Evolutionary conservation across 2,329 filamentous ascomycete species (phyloP).

Genomic region (Monilinia vaccinii-corymbosi): DNA sequence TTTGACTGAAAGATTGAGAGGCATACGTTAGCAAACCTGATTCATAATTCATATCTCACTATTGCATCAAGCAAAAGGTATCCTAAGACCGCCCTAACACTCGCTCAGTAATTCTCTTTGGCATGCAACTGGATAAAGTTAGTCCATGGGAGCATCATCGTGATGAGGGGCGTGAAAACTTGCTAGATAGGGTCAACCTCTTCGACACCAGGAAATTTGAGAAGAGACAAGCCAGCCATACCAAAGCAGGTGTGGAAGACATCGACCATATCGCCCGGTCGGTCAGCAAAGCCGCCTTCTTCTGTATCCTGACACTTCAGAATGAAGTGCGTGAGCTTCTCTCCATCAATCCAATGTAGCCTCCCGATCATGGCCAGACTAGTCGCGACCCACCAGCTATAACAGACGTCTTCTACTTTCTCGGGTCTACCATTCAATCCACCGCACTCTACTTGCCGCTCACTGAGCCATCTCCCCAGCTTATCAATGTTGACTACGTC

Average conservation of each 20-base stretch:
- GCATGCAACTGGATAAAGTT: conserved; percentile 50
- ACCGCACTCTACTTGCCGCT: conserved; percentile 78
- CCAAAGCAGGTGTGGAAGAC: conserved; percentile 94
- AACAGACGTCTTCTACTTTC: conserved; percentile 94
- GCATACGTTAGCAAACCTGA: not conserved
- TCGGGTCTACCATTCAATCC: conserved; percentile 91
- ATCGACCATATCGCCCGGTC: conserved; percentile 91
- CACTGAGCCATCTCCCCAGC: conserved; percentile 82
- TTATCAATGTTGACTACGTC: conserved; percentile 77
- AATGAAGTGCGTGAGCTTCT: conserved; percentile 73
- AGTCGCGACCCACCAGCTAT: conserved; percentile 97
- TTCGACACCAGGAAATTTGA: conserved; percentile 67
- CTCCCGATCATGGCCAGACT: conserved; percentile 83
- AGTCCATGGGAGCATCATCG: conserved; percentile 10
- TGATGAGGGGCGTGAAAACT: conserved; percentile 22
- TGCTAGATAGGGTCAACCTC: conserved; percentile 84
- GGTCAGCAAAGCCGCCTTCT: conserved; percentile 76
- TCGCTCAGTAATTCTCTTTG: conserved; percentile 54
- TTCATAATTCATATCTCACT: not conserved
- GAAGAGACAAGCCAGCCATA: conserved; percentile 75
- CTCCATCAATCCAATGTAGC: conserved; percentile 86
- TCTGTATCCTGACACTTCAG: conserved; percentile 80
- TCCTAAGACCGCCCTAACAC: conserved; percentile 37
- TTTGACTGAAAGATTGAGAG: not conserved
- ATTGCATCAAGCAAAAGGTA: not conserved